Percentiles rank a stretch among this genome's conserved stretches.
Evolutionary conservation across 257 asterid species (phyloP).

Genomic region (Verbascum thapsus): DNA sequence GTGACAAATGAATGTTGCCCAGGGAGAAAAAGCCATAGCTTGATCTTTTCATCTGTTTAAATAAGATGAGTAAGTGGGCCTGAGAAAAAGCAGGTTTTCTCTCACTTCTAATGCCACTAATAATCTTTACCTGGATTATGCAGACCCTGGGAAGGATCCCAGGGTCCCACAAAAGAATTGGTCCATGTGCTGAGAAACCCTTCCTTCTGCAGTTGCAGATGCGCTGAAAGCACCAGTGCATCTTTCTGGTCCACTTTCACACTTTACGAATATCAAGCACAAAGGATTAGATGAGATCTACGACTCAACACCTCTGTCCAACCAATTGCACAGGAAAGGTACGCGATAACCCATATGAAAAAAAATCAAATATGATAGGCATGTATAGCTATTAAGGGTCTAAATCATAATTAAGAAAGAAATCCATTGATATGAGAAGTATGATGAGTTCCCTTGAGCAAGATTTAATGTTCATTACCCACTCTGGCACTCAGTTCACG

Average conservation of each 20-base stretch:
- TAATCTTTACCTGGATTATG: conserved; percentile 88
- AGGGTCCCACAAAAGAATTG: conserved; percentile 96
- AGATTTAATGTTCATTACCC: conserved; percentile 9
- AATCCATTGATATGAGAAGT: conserved; percentile 17
- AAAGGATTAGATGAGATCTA: conserved; percentile 27
- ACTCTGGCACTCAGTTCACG: conserved; percentile 3
- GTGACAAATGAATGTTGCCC: conserved; percentile 77
- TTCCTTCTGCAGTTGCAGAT: conserved; percentile 86
- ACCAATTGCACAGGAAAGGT: conserved; percentile 15
- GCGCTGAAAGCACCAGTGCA: conserved; percentile 82
- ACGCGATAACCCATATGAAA: conserved; percentile 18
- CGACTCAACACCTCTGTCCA: conserved; percentile 1
- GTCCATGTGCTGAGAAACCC: conserved; percentile 97
- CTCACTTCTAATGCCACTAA: conserved; percentile 27
- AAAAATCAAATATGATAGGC: conserved; percentile 6
- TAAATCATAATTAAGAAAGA: no score
- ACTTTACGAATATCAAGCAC: conserved; percentile 47
- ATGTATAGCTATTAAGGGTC: background rate
- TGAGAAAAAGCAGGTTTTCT: conserved; percentile 30
- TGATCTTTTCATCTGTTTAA: conserved; percentile 87
- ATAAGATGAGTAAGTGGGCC: conserved; percentile 35
- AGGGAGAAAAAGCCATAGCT: conserved; percentile 96
- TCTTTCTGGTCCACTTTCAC: conserved; percentile 72
- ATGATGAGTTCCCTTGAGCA: conserved; percentile 1
- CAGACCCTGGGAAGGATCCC: conserved; percentile 99